Evolutionary conservation across 148 eudicot species (phyloP), one percentile per base, ranked within the genome.

Genomic region (Persicaria tinctoria): DNA sequence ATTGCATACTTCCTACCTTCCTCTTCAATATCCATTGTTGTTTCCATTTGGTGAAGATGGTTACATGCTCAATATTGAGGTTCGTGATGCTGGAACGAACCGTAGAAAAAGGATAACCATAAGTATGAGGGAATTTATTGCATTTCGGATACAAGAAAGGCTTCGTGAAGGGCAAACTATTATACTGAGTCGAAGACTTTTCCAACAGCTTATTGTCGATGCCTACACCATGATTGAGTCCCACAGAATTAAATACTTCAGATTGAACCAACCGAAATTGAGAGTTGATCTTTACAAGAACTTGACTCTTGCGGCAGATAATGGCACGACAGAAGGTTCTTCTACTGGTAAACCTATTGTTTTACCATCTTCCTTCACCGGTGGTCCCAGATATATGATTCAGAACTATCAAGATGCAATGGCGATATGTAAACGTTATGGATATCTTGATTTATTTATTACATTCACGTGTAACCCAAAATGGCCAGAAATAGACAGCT

Each of bases 1-100:
- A 68, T 8, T n/a, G 8, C 23, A 66, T 51, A 9, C 66, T 14
- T 64, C 23, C 1, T 76, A 49, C 11, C 51, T 50, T 20, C 47
- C 73, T 49, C 54, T 76, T 46, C 41, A 68, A 8, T 76, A 76
- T 17, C 78, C 64, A 13, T 49, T 68, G 32, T 23, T 76, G 45
- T 76, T 76, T 76, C 78, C 78, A 8, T 76, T 68, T 17, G 64
- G 23, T 5, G 78, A 76, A 16, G 78, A 76, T 53, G 78, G 78
- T 8, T 76, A 14, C 73, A 44, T 12, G 18, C 13, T 14, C 4
- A 16, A 68, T 41, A 76, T 51, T 9, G 2, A 5, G 2, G n/a
- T 49, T 8, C n/a, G 56, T 7, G 41, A 76, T 20, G 3, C 8
- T 5, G 38, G 20, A 9, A 0, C 6, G 3, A 76, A 16, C 14